Conservation (phyloP, 2,329 filamentous ascomycete genomes). For the Xylaria multiplex region DNA sequence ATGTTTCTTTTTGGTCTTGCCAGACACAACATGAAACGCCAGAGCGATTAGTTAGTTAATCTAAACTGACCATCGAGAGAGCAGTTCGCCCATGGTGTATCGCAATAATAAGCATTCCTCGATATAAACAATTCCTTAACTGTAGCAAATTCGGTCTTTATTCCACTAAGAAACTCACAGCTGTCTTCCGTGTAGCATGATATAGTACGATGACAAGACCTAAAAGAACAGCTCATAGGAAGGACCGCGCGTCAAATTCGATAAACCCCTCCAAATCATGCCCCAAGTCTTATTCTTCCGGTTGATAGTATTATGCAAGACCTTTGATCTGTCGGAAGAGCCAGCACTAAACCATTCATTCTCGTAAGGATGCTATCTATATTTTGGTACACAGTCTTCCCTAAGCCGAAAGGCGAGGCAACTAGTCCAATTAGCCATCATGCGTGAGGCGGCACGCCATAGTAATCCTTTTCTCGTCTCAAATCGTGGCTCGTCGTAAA, state of each 20-base stretch:
- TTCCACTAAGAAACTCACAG: background rate
- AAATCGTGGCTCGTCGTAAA: slow-evolving; percentile 47
- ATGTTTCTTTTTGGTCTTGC: background rate
- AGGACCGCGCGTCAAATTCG: background rate
- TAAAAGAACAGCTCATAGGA: background rate
- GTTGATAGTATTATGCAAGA: background rate
- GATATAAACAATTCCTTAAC: background rate
- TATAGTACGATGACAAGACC: background rate
- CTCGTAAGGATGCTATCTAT: slow-evolving; percentile 61
- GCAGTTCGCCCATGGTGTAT: slow-evolving; percentile 14
- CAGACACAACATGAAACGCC: slow-evolving; percentile 4
- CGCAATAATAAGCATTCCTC: slow-evolving; percentile 16
- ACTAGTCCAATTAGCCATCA: slow-evolving; percentile 54
- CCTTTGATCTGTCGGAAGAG: background rate
- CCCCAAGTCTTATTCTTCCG: no score
- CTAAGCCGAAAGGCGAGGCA: slow-evolving; percentile 64
- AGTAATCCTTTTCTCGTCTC: slow-evolving; percentile 40
- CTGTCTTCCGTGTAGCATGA: background rate
- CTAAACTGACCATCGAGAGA: background rate
- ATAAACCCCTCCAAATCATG: background rate
- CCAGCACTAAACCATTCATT: slow-evolving; percentile 45
- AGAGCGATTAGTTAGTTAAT: background rate
- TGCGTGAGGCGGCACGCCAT: slow-evolving; percentile 41
- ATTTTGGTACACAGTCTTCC: slow-evolving; percentile 61
- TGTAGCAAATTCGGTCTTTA: background rate